These are phyloP conservation scores for Pseudocercospora pini-densiflorae DNA, from an alignment of 2,329 filamentous ascomycete species.

Conservation along the genomic window DNA sequence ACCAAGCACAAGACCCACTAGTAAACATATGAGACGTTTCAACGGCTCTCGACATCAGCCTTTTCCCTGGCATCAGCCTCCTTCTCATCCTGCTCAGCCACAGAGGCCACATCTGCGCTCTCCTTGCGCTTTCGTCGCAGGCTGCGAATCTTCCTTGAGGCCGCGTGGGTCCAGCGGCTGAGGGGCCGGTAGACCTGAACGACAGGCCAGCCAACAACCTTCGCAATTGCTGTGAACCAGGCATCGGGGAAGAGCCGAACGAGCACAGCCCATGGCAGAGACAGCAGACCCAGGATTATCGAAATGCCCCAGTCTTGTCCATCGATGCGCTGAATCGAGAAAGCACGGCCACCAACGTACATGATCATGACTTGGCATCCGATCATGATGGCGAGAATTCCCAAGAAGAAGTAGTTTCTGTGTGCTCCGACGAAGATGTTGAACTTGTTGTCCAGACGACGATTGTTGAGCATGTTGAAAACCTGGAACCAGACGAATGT, in stretches of 20 bases:
- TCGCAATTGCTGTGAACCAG: constrained; percentile 54
- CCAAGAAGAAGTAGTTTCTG: constrained; percentile 85
- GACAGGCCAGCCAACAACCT: constrained; percentile 42
- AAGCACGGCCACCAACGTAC: constrained; percentile 74
- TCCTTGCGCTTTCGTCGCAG: constrained; percentile 26
- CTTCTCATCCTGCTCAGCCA: constrained; percentile 24
- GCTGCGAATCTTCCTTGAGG: constrained; percentile 18
- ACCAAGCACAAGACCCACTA: background rate
- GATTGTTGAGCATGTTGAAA: constrained; percentile 98
- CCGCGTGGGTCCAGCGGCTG: constrained; percentile 26
- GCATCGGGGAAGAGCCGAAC: constrained; percentile 84
- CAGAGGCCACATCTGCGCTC: constrained; percentile 21
- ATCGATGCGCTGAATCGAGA: constrained; percentile 72
- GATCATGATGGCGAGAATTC: constrained; percentile 83
- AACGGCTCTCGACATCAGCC: constrained; percentile 20
- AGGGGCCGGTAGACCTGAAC: constrained; percentile 27
- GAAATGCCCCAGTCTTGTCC: constrained; percentile 84
- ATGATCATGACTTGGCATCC: constrained; percentile 89
- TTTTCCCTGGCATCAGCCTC: constrained; percentile 20
- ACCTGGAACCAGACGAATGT: constrained; percentile 99
- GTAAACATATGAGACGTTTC: background rate
- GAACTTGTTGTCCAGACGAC: constrained; percentile 90
- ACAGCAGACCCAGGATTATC: constrained; percentile 78
- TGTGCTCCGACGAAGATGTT: constrained; percentile 91
- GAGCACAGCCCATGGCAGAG: constrained; percentile 78